Conservation (phyloP, 768 basidiomycete species). For the Leucosporidium yakuticum region DNA sequence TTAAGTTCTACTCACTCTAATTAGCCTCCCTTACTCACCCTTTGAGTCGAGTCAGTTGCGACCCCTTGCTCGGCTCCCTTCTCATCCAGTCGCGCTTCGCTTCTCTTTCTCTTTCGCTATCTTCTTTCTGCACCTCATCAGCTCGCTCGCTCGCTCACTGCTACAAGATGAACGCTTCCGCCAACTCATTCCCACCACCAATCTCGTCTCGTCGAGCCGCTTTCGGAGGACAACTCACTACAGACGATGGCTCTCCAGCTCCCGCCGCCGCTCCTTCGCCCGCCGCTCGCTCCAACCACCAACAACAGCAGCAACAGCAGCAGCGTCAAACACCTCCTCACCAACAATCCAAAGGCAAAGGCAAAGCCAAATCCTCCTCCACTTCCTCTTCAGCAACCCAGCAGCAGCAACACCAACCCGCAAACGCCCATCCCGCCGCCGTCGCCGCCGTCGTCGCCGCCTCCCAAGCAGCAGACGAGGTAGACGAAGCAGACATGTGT, state of each 20-base stretch:
- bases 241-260: not conserved
- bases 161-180: too few relatives aligned
- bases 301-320: not conserved
- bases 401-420: not conserved
- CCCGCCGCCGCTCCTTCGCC: not conserved
- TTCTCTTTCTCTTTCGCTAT: too few relatives aligned
- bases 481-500: constrained; percentile 48
- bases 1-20: too few relatives aligned
- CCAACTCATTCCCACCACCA: not conserved
- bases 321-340: not conserved
- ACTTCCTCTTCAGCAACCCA: too few relatives aligned
- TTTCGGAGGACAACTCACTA: constrained; percentile 11
- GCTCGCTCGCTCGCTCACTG: too few relatives aligned
- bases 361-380: not conserved
- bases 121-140: too few relatives aligned
- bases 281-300: not conserved
- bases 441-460: constrained; percentile 18
- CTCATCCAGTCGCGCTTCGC: too few relatives aligned
- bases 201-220: constrained; percentile 16
- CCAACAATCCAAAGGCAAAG: not conserved
- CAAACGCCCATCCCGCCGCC: not conserved
- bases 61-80: too few relatives aligned
- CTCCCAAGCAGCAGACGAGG: constrained; percentile 13
- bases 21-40: too few relatives aligned
- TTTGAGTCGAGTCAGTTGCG: too few relatives aligned